A percentile compares a stretch with the other conserved stretches of the same genome.
These are phyloP conservation scores for Pseudohalonectria lignicola DNA, from an alignment of 2,329 filamentous ascomycete genomes.

Conservation along the genomic window DNA sequence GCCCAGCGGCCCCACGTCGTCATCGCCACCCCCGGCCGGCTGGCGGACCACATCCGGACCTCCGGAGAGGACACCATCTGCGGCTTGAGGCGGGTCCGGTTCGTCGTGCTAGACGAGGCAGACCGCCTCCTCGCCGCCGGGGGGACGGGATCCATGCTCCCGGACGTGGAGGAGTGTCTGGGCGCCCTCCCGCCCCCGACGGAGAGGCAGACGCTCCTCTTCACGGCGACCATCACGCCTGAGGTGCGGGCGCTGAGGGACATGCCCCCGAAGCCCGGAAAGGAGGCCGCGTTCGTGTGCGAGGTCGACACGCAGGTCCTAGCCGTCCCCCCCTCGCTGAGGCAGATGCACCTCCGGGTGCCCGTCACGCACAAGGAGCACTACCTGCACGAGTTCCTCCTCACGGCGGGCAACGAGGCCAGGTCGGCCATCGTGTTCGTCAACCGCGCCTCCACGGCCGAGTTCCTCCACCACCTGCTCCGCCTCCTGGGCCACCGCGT, in stretches of 20 bases:
- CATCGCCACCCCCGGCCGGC: constrained; percentile 83
- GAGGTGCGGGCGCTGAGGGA: constrained; percentile 83
- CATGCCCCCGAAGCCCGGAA: constrained; percentile 56
- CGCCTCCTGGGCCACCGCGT: constrained; percentile 80
- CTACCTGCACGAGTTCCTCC: constrained; percentile 82
- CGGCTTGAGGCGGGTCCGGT: constrained; percentile 66
- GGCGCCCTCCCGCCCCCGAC: constrained; percentile 65
- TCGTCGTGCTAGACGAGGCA: constrained; percentile 91
- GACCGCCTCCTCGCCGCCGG: constrained; percentile 72
- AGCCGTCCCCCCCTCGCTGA: constrained; percentile 69
- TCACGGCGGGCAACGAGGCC: constrained; percentile 61
- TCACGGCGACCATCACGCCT: constrained; percentile 89
- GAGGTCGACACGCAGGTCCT: constrained; percentile 70
- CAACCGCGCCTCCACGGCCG: constrained; percentile 82
- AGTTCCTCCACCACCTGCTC: constrained; percentile 79
- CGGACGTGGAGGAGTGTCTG: constrained; percentile 83
- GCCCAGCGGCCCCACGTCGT: constrained; percentile 78
- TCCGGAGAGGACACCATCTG: constrained; percentile 86
- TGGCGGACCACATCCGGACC: constrained; percentile 86
- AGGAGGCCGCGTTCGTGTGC: constrained; percentile 75
- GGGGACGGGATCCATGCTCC: constrained; percentile 78
- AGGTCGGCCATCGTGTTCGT: constrained; percentile 88
- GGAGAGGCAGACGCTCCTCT: constrained; percentile 84
- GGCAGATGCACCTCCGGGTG: constrained; percentile 77
- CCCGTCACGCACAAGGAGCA: constrained; percentile 90